These are phyloP conservation scores for Massariosphaeria phaeospora DNA, from an alignment of 495 filamentous ascomycete species.

Conservation along the genomic window DNA sequence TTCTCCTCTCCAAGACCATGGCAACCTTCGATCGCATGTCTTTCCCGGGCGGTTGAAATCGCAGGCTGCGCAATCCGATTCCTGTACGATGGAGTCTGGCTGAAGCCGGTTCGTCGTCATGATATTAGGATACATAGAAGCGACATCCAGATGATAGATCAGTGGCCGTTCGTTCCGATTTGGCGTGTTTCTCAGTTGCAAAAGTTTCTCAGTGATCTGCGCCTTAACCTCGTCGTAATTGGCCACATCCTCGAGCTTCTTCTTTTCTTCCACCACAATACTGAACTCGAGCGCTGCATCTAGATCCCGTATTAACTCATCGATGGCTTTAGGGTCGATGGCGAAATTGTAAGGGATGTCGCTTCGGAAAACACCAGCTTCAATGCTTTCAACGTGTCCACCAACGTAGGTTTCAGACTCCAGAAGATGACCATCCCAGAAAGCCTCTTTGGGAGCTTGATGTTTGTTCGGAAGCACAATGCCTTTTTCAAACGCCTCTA, in stretches of 20 bases:
- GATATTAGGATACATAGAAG: conserved; percentile 99
- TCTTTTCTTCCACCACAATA: conserved; percentile 91
- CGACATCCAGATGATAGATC: conserved; percentile 98
- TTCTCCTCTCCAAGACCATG: conserved; percentile 98
- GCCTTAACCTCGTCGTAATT: conserved; percentile 92
- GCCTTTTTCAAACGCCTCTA: conserved; percentile 86
- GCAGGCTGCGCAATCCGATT: conserved; percentile 93
- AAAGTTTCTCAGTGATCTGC: conserved; percentile 69
- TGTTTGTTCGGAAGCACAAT: conserved; percentile 98
- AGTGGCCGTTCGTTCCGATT: conserved; percentile 77
- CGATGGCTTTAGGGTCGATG: conserved; percentile 78
- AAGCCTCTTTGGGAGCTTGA: conserved; percentile 79
- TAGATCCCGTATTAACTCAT: conserved; percentile 80
- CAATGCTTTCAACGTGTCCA: conserved; percentile 98
- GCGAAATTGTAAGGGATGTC: conserved; percentile 93
- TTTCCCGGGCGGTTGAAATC: conserved; percentile 98
- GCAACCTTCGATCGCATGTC: conserved; percentile 89
- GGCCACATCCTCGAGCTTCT: conserved; percentile 78
- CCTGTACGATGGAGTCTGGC: conserved; percentile 95
- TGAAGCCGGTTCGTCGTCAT: conserved; percentile 99
- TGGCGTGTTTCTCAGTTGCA: conserved; percentile 71
- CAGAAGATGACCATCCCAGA: conserved; percentile 93
- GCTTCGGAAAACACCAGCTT: conserved; percentile 92
- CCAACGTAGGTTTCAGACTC: conserved; percentile 98
- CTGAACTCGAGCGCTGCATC: conserved; percentile 90